These are phyloP conservation scores for Aspergillus sp. DNA, from an alignment of 2,329 filamentous ascomycete genomes.

Conservation along the genomic window DNA sequence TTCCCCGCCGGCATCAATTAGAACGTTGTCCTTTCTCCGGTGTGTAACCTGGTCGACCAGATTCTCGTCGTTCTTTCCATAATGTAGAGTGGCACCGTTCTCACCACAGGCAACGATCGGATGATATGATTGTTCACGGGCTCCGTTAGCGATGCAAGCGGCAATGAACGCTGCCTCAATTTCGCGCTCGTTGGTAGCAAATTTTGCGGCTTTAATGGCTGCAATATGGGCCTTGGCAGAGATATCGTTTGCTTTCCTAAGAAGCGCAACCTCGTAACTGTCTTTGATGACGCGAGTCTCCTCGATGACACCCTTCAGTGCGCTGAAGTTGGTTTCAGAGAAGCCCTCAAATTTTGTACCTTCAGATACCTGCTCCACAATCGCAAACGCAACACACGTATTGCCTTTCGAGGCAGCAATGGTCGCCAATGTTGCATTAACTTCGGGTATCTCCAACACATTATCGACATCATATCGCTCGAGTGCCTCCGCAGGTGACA, in stretches of 20 bases:
- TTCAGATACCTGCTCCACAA: slow-evolving; percentile 73
- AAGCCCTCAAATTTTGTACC: slow-evolving; percentile 71
- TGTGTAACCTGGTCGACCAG: slow-evolving; percentile 54
- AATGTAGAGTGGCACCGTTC: slow-evolving; percentile 87
- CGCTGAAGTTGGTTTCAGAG: slow-evolving; percentile 59
- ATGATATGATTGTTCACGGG: slow-evolving; percentile 78
- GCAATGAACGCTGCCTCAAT: slow-evolving; percentile 76
- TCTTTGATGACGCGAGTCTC: slow-evolving; percentile 79
- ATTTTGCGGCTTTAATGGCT: slow-evolving; percentile 64
- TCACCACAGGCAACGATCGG: slow-evolving; percentile 82
- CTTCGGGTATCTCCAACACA: slow-evolving; percentile 69
- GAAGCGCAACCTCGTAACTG: slow-evolving; percentile 78
- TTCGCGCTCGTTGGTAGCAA: slow-evolving; percentile 74
- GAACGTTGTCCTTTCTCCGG: slow-evolving; percentile 63
- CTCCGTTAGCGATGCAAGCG: slow-evolving; percentile 69
- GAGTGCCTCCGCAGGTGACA: slow-evolving; percentile 73
- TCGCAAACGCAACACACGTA: slow-evolving; percentile 67
- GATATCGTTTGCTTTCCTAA: slow-evolving; percentile 77
- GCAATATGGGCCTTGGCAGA: slow-evolving; percentile 74
- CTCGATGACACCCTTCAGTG: slow-evolving; percentile 72
- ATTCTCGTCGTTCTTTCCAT: slow-evolving; percentile 73
- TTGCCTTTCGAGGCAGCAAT: slow-evolving; percentile 37
- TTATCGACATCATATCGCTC: slow-evolving; percentile 78
- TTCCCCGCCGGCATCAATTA: slow-evolving; percentile 86
- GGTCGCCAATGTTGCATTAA: slow-evolving; percentile 69